Evolutionary conservation across 495 filamentous ascomycete species (phyloP).

Genomic region (Aspergillus sparsus): DNA sequence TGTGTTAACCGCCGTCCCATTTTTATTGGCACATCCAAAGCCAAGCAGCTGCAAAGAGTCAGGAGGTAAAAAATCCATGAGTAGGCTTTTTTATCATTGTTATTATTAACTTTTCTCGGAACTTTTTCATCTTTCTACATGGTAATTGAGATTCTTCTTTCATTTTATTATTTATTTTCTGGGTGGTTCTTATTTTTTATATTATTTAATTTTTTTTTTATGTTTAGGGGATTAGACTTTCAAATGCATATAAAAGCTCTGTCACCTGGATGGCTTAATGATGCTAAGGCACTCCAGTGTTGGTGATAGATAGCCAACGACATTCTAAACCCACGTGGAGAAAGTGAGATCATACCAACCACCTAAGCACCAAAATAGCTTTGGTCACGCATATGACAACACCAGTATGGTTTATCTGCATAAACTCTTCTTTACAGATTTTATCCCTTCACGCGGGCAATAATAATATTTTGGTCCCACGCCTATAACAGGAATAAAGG

Average conservation of each 20-base stretch:
- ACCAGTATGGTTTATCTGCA: conserved; percentile 5
- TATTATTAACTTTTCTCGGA: no score
- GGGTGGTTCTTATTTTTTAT: background rate
- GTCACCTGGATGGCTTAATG: conserved; percentile 13
- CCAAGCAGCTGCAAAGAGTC: no score
- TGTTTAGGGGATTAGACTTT: background rate
- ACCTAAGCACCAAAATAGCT: conserved; percentile 22
- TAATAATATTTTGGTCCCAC: background rate
- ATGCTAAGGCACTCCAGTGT: conserved; percentile 13
- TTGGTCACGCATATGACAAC: conserved; percentile 18
- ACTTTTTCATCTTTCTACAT: no score
- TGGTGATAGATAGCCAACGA: conserved; percentile 15
- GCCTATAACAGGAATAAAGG: background rate
- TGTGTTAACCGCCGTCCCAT: no score
- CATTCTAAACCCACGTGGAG: conserved; percentile 24
- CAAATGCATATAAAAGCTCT: conserved; percentile 10
- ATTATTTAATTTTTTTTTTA: background rate
- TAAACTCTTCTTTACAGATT: background rate
- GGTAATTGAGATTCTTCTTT: no score
- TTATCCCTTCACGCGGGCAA: background rate
- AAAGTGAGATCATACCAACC: conserved; percentile 18
- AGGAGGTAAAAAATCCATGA: no score
- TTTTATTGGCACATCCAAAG: no score
- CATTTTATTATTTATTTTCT: no score
- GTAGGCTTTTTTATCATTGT: no score